A percentile compares a stretch with the other conserved stretches of the same genome.
phyloP scores from a whole-genome alignment of 2,329 filamentous ascomycete species.

The Exophiala sp. region DNA sequence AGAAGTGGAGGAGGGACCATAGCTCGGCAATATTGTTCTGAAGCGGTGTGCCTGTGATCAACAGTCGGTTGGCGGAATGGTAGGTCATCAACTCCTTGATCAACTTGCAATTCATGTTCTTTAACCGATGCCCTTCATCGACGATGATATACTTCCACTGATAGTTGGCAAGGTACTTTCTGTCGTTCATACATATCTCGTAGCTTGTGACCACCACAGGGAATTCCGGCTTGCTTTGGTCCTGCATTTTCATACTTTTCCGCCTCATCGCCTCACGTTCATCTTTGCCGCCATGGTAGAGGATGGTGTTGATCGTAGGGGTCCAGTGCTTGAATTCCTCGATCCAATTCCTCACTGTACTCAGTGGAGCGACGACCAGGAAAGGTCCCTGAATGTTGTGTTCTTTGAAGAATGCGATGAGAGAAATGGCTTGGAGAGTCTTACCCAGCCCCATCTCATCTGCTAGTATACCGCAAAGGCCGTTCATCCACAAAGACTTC shows the following conservation, averaged over 20 bases:
- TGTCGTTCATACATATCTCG: conserved; percentile 90
- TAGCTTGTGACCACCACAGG: conserved; percentile 93
- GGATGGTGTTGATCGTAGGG: conserved; percentile 75
- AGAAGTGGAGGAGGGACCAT: conserved; percentile 90
- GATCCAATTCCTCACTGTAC: conserved; percentile 92
- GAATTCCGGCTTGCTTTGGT: conserved; percentile 66
- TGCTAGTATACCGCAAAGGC: conserved; percentile 82
- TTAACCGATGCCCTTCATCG: conserved; percentile 95
- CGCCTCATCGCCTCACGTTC: conserved; percentile 71
- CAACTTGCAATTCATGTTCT: conserved; percentile 89
- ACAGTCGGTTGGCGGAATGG: conserved; percentile 77
- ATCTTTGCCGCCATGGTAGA: conserved; percentile 81
- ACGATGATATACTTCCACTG: conserved; percentile 98
- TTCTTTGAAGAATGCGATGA: conserved; percentile 81
- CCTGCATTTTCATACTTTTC: conserved; percentile 59
- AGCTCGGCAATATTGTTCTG: conserved; percentile 94
- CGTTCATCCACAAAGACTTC: conserved; percentile 74
- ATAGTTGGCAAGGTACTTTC: conserved; percentile 71
- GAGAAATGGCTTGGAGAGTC: conserved; percentile 82
- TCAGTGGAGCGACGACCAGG: conserved; percentile 81
- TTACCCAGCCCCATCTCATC: conserved; percentile 95
- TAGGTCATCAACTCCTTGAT: conserved; percentile 86
- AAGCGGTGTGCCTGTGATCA: conserved; percentile 90
- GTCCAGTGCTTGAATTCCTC: conserved; percentile 90
- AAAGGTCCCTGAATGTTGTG: conserved; percentile 85